These are phyloP conservation scores for Piper longum DNA, from an alignment of 164 flowering plant genomes.

Conservation along the genomic window DNA sequence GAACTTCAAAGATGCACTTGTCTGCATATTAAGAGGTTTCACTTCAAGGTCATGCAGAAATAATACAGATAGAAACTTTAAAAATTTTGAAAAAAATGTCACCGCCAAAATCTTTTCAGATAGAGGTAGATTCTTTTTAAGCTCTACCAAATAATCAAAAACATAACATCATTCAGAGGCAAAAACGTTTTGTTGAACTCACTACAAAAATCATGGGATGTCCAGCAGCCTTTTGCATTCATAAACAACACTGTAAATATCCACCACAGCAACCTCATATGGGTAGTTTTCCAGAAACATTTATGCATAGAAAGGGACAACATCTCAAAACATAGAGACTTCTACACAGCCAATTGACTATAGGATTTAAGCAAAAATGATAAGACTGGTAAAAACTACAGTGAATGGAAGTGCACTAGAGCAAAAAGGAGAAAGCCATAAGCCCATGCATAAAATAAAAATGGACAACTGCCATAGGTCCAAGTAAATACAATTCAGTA, in stretches of 20 bases:
- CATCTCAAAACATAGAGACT: neutral
- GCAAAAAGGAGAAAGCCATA: neutral
- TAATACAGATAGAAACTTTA: neutral
- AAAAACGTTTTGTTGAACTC: too few species aligned
- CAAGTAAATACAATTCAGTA: too few species aligned
- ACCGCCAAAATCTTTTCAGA: neutral
- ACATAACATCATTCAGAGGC: neutral
- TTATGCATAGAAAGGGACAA: neutral
- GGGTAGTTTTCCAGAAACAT: too few species aligned
- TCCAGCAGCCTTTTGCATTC: too few species aligned
- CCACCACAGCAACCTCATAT: too few species aligned
- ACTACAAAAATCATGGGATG: too few species aligned
- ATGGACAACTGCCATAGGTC: too few species aligned
- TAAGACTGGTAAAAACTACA: neutral
- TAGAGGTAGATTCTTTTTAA: too few species aligned
- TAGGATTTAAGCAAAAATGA: neutral
- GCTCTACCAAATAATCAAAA: too few species aligned
- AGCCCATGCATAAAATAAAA: neutral
- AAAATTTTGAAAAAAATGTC: too few species aligned
- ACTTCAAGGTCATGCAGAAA: neutral
- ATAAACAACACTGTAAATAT: too few species aligned
- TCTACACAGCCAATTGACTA: neutral
- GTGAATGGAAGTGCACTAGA: neutral
- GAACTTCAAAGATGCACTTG: conserved; percentile 89
- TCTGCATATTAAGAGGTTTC: conserved; percentile 26